Conservation (phyloP, 2,329 filamentous ascomycete species). For the Sporothrix luriei region DNA sequence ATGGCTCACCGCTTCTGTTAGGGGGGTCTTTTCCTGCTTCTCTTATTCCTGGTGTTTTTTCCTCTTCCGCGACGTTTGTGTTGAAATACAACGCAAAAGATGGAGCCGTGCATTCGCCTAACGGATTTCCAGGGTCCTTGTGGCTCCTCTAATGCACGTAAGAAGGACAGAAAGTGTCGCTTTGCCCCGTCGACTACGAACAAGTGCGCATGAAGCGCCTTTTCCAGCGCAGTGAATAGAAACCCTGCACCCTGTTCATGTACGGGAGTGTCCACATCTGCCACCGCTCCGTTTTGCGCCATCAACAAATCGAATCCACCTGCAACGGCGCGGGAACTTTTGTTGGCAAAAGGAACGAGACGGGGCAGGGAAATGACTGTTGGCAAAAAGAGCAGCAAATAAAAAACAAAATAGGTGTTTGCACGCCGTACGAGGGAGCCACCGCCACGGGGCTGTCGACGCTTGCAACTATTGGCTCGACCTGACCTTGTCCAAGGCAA, state of each 20-base stretch:
- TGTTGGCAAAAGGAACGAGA: background rate
- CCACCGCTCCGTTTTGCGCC: conserved; percentile 2
- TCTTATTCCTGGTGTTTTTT: background rate
- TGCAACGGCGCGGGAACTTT: background rate
- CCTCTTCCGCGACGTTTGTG: background rate
- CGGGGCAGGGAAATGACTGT: background rate
- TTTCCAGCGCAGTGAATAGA: background rate
- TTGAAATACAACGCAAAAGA: background rate
- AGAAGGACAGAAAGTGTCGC: background rate
- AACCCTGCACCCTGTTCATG: conserved; percentile 11
- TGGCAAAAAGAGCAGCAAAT: background rate
- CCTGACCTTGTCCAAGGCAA: background rate
- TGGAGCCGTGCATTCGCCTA: background rate
- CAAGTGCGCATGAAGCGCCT: background rate
- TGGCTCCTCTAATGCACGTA: conserved; percentile 12
- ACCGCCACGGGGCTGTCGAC: background rate
- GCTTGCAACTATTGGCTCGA: background rate
- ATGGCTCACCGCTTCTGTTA: background rate
- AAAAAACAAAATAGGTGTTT: background rate
- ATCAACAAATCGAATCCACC: background rate
- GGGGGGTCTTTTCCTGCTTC: background rate
- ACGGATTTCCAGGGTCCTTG: conserved; percentile 9
- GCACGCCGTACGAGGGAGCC: background rate
- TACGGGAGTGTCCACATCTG: conserved; percentile 7
- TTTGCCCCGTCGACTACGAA: background rate